Percentiles rank a stretch among this genome's conserved stretches.
Conservation (phyloP, 768 basidiomycete genomes). For the Tephrocybe sp. region DNA sequence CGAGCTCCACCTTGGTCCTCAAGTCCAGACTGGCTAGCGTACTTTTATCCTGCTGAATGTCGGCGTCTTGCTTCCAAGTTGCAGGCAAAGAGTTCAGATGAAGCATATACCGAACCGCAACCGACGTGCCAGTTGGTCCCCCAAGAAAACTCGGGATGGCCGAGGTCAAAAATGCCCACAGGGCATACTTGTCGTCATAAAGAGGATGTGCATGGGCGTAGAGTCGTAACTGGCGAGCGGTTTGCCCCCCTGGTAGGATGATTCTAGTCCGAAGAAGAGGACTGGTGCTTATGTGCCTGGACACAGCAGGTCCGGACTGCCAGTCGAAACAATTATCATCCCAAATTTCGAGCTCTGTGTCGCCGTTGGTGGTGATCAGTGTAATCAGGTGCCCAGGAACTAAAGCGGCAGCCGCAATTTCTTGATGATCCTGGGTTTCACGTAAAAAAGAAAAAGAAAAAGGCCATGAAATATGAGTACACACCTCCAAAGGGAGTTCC, state of each 20-base stretch:
- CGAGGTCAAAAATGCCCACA: slow-evolving; percentile 7
- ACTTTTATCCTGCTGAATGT: too few species aligned
- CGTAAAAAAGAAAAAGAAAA: too few species aligned
- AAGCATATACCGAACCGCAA: not conserved
- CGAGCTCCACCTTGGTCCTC: not conserved
- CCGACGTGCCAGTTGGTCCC: not conserved
- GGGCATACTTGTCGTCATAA: slow-evolving; percentile 1
- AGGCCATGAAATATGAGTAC: not conserved
- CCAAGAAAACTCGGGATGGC: slow-evolving; percentile 4
- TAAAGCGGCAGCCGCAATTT: not conserved
- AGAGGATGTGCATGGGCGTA: slow-evolving; percentile 7
- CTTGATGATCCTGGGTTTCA: not conserved
- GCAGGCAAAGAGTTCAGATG: not conserved
- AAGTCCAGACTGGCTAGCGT: not conserved
- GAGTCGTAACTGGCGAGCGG: not conserved
- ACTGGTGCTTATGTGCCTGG: not conserved
- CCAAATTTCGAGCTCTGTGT: not conserved
- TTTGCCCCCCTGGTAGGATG: not conserved
- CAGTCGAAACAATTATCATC: not conserved
- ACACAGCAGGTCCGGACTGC: not conserved
- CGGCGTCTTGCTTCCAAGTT: not conserved
- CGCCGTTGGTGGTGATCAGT: not conserved
- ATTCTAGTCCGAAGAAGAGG: not conserved
- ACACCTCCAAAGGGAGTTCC: not conserved
- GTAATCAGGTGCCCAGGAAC: slow-evolving; percentile 4